Evolutionary conservation across 2,329 filamentous ascomycete genomes (phyloP).

Genomic region (Exophiala sideris): DNA sequence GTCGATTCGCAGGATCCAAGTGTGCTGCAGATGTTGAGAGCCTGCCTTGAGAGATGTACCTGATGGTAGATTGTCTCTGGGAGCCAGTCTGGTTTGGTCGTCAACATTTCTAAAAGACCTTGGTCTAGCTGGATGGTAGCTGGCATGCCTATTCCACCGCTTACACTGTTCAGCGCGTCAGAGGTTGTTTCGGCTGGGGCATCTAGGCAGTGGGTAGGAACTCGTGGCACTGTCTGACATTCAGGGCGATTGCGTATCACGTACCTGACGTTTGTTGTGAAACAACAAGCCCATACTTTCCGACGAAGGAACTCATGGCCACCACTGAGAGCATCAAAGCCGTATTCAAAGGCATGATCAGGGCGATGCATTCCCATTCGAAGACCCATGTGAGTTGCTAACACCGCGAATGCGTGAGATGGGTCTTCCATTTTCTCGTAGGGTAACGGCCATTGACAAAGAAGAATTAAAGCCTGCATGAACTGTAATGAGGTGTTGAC

Average conservation of each 20-base stretch:
- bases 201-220: too few species aligned
- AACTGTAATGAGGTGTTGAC: not conserved
- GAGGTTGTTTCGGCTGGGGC: not conserved
- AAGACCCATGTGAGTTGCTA: not conserved
- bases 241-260: not conserved
- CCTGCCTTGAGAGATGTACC: not conserved
- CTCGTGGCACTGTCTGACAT: not conserved
- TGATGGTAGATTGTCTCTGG: not conserved
- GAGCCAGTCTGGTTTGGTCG: slow-evolving; percentile 1
- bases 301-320: not conserved
- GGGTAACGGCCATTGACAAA: slow-evolving; percentile 1
- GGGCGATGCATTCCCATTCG: slow-evolving; percentile 2
- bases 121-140: not conserved
- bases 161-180: not conserved
- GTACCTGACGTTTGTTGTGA: slow-evolving; percentile 1
- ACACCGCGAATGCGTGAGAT: not conserved
- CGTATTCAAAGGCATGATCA: not conserved
- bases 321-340: not conserved
- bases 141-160: not conserved
- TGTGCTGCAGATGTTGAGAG: not conserved
- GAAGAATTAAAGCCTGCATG: slow-evolving; percentile 1
- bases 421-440: not conserved
- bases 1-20: not conserved
- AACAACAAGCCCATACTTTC: not conserved
- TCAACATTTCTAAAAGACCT: not conserved